Conservation (phyloP, 139 green algal genomes). For the Micractinium sp. region DNA sequence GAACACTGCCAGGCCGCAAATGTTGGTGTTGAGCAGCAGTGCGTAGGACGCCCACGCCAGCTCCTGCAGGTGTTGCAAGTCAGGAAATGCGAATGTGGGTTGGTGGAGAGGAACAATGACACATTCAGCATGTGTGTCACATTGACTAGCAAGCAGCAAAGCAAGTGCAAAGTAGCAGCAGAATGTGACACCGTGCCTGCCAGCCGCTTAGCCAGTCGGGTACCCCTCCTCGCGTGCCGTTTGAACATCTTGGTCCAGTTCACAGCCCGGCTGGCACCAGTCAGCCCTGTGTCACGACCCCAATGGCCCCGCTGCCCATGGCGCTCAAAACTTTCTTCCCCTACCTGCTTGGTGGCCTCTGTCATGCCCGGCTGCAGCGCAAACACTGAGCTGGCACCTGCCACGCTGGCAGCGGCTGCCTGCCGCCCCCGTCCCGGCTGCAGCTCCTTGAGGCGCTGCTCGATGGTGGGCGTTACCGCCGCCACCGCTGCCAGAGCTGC, state of each 20-base stretch:
- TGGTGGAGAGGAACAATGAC: background rate
- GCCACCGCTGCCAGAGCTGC: slow-evolving; percentile 65
- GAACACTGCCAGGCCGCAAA: slow-evolving; percentile 69
- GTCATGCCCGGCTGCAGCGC: slow-evolving; percentile 35
- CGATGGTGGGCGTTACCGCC: slow-evolving; percentile 71
- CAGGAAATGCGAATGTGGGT: background rate
- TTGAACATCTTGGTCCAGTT: background rate
- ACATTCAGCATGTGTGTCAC: background rate
- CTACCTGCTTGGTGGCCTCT: slow-evolving; percentile 44
- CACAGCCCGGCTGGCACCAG: no score
- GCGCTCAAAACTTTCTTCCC: no score
- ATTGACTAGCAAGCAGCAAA: background rate
- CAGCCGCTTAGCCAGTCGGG: no score
- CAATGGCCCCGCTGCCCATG: no score
- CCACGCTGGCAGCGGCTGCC: slow-evolving; percentile 46
- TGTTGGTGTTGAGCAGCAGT: slow-evolving; percentile 87
- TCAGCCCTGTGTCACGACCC: no score
- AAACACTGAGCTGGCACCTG: slow-evolving; percentile 66
- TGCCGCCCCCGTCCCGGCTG: slow-evolving; percentile 66
- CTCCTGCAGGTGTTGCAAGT: slow-evolving; percentile 58
- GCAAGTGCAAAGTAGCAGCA: background rate
- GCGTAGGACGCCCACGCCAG: slow-evolving; percentile 86
- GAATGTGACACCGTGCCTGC: background rate
- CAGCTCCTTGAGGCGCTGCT: slow-evolving; percentile 71
- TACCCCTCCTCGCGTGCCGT: no score